Conservation (phyloP, 2,329 filamentous ascomycete genomes). For the Colletotrichum sp. region DNA sequence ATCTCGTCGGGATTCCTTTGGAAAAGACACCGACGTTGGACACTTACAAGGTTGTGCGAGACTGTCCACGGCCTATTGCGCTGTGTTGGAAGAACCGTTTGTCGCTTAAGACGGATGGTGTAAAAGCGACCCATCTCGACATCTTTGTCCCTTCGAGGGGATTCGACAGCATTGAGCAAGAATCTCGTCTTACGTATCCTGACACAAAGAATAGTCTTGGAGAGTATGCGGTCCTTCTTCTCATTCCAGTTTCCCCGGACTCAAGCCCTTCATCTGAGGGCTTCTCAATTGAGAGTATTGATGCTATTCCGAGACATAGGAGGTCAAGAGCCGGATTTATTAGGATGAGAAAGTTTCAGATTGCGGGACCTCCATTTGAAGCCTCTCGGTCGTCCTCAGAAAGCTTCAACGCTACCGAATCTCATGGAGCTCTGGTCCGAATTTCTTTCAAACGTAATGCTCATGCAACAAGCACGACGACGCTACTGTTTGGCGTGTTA, state of each 20-base stretch:
- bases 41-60: background rate
- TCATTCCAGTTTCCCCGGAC: background rate
- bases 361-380: background rate
- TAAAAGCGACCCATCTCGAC: background rate
- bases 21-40: background rate
- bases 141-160: slow-evolving; percentile 9
- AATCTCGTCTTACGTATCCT: background rate
- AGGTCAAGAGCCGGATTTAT: slow-evolving; percentile 2
- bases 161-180: background rate
- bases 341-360: background rate
- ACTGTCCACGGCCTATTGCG: slow-evolving; percentile 1
- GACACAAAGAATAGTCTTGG: background rate
- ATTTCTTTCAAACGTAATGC: background rate
- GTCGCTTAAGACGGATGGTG: background rate
- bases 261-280: fast-evolving
- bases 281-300: background rate
- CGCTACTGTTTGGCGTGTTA: background rate
- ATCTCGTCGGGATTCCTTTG: background rate
- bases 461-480: background rate
- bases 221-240: slow-evolving; percentile 1
- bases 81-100: background rate
- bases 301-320: background rate
- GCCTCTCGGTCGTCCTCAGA: background rate
- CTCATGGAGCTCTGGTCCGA: background rate
- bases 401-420: background rate